These are phyloP conservation scores for Botrytis paeoniae DNA, from an alignment of 2,329 filamentous ascomycete species.

Conservation along the genomic window DNA sequence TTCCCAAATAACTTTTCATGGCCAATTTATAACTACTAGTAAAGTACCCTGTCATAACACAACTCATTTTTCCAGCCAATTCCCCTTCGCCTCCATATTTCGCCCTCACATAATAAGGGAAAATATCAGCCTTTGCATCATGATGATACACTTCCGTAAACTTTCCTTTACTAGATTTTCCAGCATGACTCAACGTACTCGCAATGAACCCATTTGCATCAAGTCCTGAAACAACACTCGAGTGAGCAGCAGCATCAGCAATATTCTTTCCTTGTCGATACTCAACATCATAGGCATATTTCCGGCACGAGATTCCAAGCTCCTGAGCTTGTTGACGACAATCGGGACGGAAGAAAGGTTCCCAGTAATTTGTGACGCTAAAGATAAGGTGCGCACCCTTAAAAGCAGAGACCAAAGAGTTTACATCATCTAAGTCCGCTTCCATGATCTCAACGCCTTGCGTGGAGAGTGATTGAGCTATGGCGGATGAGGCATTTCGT, in stretches of 20 bases:
- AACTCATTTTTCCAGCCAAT: conserved; percentile 49
- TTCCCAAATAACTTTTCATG: conserved; percentile 46
- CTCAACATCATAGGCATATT: conserved; percentile 45
- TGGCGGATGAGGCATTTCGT: conserved; percentile 43
- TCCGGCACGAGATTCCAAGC: conserved; percentile 36
- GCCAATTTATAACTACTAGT: conserved; percentile 47
- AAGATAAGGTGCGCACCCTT: conserved; percentile 41
- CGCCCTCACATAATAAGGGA: conserved; percentile 37
- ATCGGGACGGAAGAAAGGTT: conserved; percentile 16
- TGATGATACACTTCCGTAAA: conserved; percentile 51
- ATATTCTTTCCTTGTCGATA: conserved; percentile 53
- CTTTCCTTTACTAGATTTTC: conserved; percentile 45
- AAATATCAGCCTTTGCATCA: conserved; percentile 50
- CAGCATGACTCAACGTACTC: conserved; percentile 46
- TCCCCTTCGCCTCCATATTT: conserved; percentile 39
- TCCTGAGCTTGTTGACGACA: conserved; percentile 32
- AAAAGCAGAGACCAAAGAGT: conserved; percentile 37
- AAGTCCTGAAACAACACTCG: conserved; percentile 38
- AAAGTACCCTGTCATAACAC: conserved; percentile 39
- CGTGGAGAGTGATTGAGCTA: conserved; percentile 40
- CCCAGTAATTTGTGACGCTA: conserved; percentile 39
- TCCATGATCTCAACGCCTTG: conserved; percentile 46
- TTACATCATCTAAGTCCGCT: conserved; percentile 29
- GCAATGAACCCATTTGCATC: conserved; percentile 30
- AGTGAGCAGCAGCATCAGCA: conserved; percentile 49